Conservation (phyloP, 2,329 filamentous ascomycete genomes). For the Colletotrichum destructivum region DNA sequence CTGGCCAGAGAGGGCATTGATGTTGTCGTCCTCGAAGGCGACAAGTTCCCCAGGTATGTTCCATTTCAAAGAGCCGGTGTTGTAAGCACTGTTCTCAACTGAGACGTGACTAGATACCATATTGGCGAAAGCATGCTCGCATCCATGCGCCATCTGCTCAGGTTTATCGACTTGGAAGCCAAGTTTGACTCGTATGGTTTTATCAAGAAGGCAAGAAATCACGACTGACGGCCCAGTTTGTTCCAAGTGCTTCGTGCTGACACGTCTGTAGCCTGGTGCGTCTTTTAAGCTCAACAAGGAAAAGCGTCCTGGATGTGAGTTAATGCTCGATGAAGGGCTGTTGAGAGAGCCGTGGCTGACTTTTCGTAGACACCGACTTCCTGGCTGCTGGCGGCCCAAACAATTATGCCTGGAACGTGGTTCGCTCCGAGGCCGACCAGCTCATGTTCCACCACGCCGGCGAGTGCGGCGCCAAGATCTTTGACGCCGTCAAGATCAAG, state of each 20-base stretch:
- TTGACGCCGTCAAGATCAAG: constrained; percentile 57
- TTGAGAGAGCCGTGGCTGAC: background rate
- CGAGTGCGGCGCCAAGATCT: constrained; percentile 56
- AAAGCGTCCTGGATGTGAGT: constrained; percentile 52
- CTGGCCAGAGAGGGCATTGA: constrained; percentile 63
- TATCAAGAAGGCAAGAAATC: constrained; percentile 59
- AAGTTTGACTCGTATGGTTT: constrained; percentile 59
- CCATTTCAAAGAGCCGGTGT: too few species aligned
- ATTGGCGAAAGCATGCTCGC: constrained; percentile 57
- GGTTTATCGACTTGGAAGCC: constrained; percentile 60
- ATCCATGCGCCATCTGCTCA: constrained; percentile 58
- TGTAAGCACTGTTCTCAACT: background rate
- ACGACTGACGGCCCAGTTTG: constrained; percentile 1
- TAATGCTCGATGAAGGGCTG: background rate
- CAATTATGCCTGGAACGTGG: constrained; percentile 61
- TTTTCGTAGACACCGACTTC: constrained; percentile 58
- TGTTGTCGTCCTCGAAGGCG: constrained; percentile 60
- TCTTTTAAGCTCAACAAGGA: constrained; percentile 56
- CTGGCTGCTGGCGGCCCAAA: constrained; percentile 55
- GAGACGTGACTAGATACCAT: constrained; percentile 52
- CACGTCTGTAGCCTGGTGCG: constrained; percentile 51
- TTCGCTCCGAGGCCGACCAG: constrained; percentile 62
- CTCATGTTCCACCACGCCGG: constrained; percentile 60
- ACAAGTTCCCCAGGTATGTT: constrained; percentile 57
- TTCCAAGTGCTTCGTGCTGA: too few species aligned